These are phyloP conservation scores for Didymella arachidicola DNA, from an alignment of 2,329 filamentous ascomycete genomes.

Conservation along the genomic window DNA sequence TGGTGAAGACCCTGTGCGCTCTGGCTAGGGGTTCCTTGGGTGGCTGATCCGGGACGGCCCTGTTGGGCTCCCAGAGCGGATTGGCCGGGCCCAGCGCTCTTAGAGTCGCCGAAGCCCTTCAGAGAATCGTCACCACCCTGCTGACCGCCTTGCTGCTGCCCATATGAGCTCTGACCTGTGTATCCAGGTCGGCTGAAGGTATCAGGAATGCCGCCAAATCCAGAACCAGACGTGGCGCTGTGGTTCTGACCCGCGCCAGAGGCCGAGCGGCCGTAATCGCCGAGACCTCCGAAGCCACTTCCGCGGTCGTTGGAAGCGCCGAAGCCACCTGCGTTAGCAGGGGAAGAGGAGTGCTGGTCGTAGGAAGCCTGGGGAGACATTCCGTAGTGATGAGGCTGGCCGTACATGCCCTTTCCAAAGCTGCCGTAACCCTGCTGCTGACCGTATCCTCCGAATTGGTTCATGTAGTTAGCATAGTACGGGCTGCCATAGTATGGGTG, in stretches of 20 bases:
- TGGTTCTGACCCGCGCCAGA: conserved; percentile 65
- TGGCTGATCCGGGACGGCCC: conserved; percentile 68
- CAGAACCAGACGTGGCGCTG: conserved; percentile 57
- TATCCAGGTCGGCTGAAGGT: conserved; percentile 68
- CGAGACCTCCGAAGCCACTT: conserved; percentile 59
- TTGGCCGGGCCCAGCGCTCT: conserved; percentile 66
- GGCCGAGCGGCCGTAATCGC: conserved; percentile 67
- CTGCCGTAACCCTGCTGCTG: conserved; percentile 58
- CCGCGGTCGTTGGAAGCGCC: conserved; percentile 58
- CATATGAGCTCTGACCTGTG: conserved; percentile 58
- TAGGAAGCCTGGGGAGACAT: conserved; percentile 64
- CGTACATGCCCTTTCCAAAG: conserved; percentile 68
- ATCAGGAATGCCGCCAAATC: conserved; percentile 64
- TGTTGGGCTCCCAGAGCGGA: conserved; percentile 65
- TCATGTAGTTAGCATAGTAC: conserved; percentile 70
- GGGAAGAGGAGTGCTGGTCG: conserved; percentile 69
- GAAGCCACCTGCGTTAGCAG: conserved; percentile 65
- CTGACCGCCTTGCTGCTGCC: conserved; percentile 60
- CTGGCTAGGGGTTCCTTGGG: conserved; percentile 64
- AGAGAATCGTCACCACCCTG: conserved; percentile 62
- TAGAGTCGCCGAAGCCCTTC: conserved; percentile 66
- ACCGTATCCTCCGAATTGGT: conserved; percentile 65
- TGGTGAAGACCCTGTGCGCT: conserved; percentile 62
- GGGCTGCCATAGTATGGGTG: conserved; percentile 70
- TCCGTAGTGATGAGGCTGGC: conserved; percentile 67